Evolutionary conservation across 2,329 filamentous ascomycete species (phyloP), one percentile per base, ranked within the genome.

Genomic region (Arachnopeziza araneosa): DNA sequence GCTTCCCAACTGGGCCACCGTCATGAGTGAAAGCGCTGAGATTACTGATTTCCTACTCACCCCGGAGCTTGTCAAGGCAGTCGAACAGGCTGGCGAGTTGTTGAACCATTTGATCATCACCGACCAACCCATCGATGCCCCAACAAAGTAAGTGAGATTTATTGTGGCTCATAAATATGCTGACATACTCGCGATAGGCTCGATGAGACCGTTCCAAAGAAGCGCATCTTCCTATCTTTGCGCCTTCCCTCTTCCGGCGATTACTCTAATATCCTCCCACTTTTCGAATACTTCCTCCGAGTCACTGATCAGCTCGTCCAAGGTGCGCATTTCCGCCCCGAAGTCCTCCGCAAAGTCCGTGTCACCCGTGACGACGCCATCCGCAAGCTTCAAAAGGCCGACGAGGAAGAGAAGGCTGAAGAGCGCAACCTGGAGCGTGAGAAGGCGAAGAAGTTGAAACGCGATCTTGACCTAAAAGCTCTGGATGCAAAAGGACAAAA

Each of bases 11-110:
- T 99, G 93, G 93, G 81, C 88, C 58, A 96, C 91, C 14, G 85
- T 97, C 71, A 98, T 99, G 95, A 96, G 87, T 72, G 95, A 99
- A 81, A 96, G 88, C 76, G 92, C 93, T 60, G 95, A 98, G 77
- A 88, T 99, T 69, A 97, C 93, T 14, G 90, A 97, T 52, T 80
- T 85, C 7, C 79, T 99, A 66, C 83, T 99, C 55, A 96, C 91
- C 3, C 83, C 89, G n/a, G 93, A 98, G 69, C 82, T 99, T 48
- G 83, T 91, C 75, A 84, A 89, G 70, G 92, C 90, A 19, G 80
- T 96, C 65, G 83, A 89, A 70, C 77, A 87, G 56, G 91, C 91
- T 5, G 93, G 93, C 30, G 88, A 93, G 63, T 76, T 84, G 54
- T 86, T 96, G 66, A 91, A 98, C 74, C 93, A 93, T 69, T 76